These are phyloP conservation scores for Apiospora aurea DNA, from an alignment of 2,329 filamentous ascomycete genomes.

Conservation along the genomic window DNA sequence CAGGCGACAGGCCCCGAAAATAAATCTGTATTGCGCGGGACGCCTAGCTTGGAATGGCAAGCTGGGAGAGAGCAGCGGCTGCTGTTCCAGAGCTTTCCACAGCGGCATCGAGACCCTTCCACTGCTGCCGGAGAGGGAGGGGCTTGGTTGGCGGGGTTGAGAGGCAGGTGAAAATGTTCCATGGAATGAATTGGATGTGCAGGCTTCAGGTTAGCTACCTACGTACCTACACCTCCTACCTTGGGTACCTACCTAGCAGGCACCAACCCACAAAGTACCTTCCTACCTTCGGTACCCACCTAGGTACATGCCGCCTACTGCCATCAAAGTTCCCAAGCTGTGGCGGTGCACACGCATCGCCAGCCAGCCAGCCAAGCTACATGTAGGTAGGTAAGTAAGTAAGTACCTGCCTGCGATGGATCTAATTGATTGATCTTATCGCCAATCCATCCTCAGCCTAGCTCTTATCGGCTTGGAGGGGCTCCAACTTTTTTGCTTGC, in stretches of 20 bases:
- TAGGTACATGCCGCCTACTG: not conserved
- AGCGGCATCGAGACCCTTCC: constrained; percentile 9
- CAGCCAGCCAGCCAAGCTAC: no score
- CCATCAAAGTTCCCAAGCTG: not conserved
- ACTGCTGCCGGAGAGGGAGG: not conserved
- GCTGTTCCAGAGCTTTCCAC: constrained; percentile 24
- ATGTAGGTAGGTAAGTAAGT: no score
- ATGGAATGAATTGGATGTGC: not conserved
- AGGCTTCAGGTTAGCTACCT: no score
- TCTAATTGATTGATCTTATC: not conserved
- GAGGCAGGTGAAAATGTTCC: not conserved
- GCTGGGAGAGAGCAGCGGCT: not conserved
- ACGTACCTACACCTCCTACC: no score
- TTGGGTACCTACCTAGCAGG: no score
- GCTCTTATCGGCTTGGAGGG: constrained; percentile 11
- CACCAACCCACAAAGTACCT: not conserved
- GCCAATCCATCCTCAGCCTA: not conserved
- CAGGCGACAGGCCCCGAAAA: constrained; percentile 16
- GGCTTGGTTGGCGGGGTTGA: constrained; percentile 7
- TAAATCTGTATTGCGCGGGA: constrained; percentile 19
- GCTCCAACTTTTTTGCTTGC: not conserved
- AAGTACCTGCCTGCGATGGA: no score
- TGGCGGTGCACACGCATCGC: not conserved
- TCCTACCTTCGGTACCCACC: not conserved
- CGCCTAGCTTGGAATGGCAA: not conserved